phyloP scores from a whole-genome alignment of 495 filamentous ascomycete species.

The Podospora conica region DNA sequence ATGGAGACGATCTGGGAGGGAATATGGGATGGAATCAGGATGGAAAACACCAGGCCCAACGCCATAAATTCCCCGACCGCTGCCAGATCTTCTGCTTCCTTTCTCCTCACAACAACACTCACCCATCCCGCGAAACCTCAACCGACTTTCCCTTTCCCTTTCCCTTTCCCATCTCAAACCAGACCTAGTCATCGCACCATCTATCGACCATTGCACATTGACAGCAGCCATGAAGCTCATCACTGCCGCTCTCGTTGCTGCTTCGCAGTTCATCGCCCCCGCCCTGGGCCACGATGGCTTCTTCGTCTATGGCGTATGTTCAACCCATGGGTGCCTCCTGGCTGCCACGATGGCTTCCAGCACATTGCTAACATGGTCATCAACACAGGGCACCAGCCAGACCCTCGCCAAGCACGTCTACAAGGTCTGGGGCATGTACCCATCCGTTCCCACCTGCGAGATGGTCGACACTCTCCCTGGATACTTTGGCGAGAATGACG shows the following conservation, averaged over 20 bases:
- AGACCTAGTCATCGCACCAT: background rate
- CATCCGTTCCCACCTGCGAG: background rate
- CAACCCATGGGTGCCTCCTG: background rate
- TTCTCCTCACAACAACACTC: background rate
- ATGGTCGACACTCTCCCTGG: background rate
- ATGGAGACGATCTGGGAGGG: no score
- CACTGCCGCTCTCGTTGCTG: background rate
- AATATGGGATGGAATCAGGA: background rate
- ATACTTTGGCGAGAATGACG: background rate
- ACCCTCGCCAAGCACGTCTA: background rate
- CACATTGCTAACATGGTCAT: background rate
- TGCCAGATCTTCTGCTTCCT: background rate
- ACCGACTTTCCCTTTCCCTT: background rate
- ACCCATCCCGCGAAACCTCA: background rate
- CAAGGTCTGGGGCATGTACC: background rate
- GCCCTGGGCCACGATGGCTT: background rate
- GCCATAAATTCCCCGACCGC: background rate
- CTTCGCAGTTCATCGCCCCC: background rate
- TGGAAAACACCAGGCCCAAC: background rate
- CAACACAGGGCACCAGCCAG: background rate
- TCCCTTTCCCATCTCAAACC: background rate
- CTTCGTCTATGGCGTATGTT: background rate
- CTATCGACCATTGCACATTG: background rate
- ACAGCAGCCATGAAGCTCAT: no score
- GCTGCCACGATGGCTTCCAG: background rate